Base-by-base conservation (phyloP, 2,329 filamentous ascomycete species). In the Seiridium cupressi region DNA sequence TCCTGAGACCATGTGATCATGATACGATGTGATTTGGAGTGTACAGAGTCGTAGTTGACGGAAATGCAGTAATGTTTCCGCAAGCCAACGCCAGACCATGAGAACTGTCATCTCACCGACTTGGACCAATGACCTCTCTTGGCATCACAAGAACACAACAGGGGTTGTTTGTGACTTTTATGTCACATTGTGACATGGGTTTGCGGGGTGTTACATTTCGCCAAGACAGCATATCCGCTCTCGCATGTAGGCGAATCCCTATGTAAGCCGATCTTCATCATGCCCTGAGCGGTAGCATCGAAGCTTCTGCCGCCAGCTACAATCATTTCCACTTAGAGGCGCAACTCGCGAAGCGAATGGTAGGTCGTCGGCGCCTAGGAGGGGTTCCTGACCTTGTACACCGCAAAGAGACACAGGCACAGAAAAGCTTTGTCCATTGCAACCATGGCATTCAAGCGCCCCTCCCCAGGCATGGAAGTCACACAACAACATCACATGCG, bases 151-250 rank as follows among this genome's bases (percentile, higher is more conserved):
- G n/a, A 11, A 44, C 34, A 53, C 10, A 34, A 7, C 49, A 53
- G 49, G 49, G 49, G 18, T 53, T 40, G 10, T n/a, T 40, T 9
- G 6, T 34, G 8, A 34, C 9, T 38, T 44, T 60, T 58, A 61
- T 63, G 63, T 64, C 61, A 62, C 55, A 40, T 26, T 57, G 60
- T 62, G 54, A 57, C 59, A 55, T 47, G 60, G 58, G 49, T 38
- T 63, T 62, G 58, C 64, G 66, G 65, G 64, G 65, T 66, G 66
- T 68, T 67, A 63, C 66, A 67, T 68, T 63, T 61, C 53, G 40
- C 57, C 49, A 56, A 58, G 42, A 47, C 34, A 9, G 9, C 18
- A 31, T 42, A 35, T 44, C 51, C 51, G 40, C 18, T 42, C 26
- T n/a, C 31, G 51, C 55, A 58, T 58, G 34, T n/a, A 55, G 18